These are phyloP conservation scores for Tubosaeta sp. DNA, from an alignment of 768 basidiomycete genomes.

Conservation along the genomic window DNA sequence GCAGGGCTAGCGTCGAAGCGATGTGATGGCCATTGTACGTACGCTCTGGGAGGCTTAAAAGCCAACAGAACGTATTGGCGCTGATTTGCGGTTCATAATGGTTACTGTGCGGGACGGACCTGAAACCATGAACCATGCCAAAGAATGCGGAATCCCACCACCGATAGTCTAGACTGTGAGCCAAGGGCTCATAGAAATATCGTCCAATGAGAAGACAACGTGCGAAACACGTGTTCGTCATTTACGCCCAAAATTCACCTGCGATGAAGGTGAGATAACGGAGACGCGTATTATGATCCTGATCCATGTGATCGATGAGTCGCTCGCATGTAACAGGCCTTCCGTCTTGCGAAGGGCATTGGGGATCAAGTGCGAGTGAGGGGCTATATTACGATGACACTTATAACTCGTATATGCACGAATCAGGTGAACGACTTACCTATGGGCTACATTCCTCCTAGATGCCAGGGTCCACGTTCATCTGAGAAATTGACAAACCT, in stretches of 20 bases:
- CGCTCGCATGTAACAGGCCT: background rate
- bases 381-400: no score
- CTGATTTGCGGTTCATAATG: background rate
- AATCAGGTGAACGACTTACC: background rate
- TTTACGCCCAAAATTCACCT: background rate
- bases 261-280: constrained; percentile 1
- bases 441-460: background rate
- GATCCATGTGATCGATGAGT: background rate
- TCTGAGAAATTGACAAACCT: background rate
- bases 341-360: background rate
- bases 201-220: constrained; percentile 1
- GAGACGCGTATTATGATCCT: background rate
- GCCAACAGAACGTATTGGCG: background rate
- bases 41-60: background rate
- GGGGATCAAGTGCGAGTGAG: background rate
- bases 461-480: background rate
- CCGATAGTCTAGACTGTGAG: background rate
- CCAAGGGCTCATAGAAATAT: background rate
- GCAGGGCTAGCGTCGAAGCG: background rate
- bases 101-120: no score
- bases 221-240: constrained; percentile 6
- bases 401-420: no score
- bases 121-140: background rate
- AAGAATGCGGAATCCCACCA: background rate
- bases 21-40: background rate